phyloP scores from a whole-genome alignment of 2,329 filamentous ascomycete genomes.

The Cordyceps militaris region DNA sequence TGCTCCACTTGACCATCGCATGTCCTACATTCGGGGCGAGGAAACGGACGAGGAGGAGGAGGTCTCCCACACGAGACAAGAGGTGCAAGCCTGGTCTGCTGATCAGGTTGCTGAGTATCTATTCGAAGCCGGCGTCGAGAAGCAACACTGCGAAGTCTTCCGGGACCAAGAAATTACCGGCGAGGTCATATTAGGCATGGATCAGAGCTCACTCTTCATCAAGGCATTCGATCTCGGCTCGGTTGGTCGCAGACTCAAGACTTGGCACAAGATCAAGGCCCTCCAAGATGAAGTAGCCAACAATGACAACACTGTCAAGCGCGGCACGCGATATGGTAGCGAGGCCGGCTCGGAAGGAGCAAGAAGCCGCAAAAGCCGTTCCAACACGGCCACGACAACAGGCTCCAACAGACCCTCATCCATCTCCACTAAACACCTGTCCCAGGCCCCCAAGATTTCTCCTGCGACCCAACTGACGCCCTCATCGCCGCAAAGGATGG shows the following conservation, averaged over 20 bases:
- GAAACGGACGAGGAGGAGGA: constrained; percentile 95
- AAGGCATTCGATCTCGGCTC: constrained; percentile 92
- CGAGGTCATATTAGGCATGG: constrained; percentile 88
- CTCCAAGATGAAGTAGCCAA: constrained; percentile 80
- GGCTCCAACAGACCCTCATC: constrained; percentile 40
- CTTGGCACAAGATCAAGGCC: constrained; percentile 92
- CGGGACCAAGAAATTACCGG: constrained; percentile 92
- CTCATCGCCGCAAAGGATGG: constrained; percentile 31
- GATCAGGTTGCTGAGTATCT: constrained; percentile 83
- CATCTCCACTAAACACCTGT: constrained; percentile 41
- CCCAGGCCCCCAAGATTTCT: constrained; percentile 43
- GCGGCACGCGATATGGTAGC: constrained; percentile 52
- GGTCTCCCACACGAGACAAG: constrained; percentile 54
- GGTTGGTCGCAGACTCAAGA: constrained; percentile 81
- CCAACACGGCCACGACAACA: constrained; percentile 48
- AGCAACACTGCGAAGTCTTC: constrained; percentile 88
- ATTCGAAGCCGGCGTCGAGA: constrained; percentile 77
- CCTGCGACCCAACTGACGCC: constrained; percentile 37
- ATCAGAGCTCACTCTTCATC: constrained; percentile 89
- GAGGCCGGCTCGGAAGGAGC: constrained; percentile 51
- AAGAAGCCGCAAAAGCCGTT: constrained; percentile 46
- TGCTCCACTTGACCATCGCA: constrained; percentile 63
- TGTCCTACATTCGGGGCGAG: constrained; percentile 89
- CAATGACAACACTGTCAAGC: constrained; percentile 33
- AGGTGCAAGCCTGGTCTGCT: constrained; percentile 75